Conservation (phyloP, 1,284 basidiomycete genomes). For the Malassezia vespertilionis region DNA sequence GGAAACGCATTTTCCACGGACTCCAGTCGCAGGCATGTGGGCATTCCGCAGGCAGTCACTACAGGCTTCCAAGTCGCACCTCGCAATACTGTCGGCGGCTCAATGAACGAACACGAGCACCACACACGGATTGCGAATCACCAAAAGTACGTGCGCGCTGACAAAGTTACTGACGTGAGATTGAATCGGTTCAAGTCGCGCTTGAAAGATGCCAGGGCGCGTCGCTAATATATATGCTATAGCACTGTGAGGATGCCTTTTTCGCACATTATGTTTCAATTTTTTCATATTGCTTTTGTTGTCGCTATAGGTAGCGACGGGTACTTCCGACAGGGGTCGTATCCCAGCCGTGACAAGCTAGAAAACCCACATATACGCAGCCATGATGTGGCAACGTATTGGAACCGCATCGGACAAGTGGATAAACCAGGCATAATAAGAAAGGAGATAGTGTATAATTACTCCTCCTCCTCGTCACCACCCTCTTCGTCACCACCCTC, state of each 20-base stretch:
- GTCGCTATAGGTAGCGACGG: background rate
- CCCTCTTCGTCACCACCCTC: slow-evolving; percentile 72
- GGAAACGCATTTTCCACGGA: slow-evolving; percentile 6
- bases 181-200: slow-evolving; percentile 36
- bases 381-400: too few relatives aligned
- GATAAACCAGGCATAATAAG: too few relatives aligned
- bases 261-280: background rate
- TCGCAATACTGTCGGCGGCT: slow-evolving; percentile 20
- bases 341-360: background rate
- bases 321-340: background rate
- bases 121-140: slow-evolving; percentile 33
- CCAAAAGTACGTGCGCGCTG: too few relatives aligned
- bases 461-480: slow-evolving; percentile 60
- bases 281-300: slow-evolving; percentile 17
- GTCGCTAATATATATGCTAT: slow-evolving; percentile 5
- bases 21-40: slow-evolving; percentile 24
- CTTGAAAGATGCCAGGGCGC: slow-evolving; percentile 28
- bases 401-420: too few relatives aligned
- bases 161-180: too few relatives aligned
- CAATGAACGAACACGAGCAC: slow-evolving; percentile 24
- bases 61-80: slow-evolving; percentile 35
- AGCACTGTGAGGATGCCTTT: background rate
- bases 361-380: background rate
- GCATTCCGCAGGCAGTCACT: slow-evolving; percentile 33
- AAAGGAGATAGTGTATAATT: background rate